These are phyloP conservation scores for Brettanomyces anomalus DNA, from an alignment of 805 yeast species.

Conservation along the genomic window DNA sequence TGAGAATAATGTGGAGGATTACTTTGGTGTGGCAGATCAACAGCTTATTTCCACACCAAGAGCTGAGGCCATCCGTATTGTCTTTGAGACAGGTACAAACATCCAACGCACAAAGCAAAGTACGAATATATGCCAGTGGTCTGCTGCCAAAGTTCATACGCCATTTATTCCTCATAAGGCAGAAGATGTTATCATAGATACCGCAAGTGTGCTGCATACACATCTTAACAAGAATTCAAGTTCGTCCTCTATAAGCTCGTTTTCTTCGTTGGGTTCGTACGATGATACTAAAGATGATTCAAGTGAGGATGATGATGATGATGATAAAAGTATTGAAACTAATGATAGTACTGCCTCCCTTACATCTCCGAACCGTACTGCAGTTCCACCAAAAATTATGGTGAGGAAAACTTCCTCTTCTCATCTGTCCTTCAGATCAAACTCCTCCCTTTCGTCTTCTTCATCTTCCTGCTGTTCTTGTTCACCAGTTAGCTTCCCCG, in stretches of 20 bases:
- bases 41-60: constrained; percentile 23
- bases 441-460: constrained; percentile 5
- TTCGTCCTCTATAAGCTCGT: constrained; percentile 6
- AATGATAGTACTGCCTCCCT: constrained; percentile 4
- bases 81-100: constrained; percentile 27
- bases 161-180: no score
- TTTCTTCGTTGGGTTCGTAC: constrained; percentile 7
- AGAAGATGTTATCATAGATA: no score
- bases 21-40: constrained; percentile 9
- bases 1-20: constrained; percentile 14
- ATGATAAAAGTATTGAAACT: constrained; percentile 5
- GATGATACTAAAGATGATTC: constrained; percentile 6
- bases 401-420: no score
- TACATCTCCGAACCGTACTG: constrained; percentile 6
- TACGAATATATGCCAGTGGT: background rate
- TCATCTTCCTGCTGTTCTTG: background rate
- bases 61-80: constrained; percentile 29
- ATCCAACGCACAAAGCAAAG: constrained; percentile 16
- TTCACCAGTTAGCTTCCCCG: background rate
- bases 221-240: background rate
- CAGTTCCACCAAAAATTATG: background rate
- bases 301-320: constrained; percentile 16
- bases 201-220: no score
- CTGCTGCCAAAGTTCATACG: no score
- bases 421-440: no score